phyloP scores from a whole-genome alignment of 106 monocot genomes.

The Dendrobium nobile region DNA sequence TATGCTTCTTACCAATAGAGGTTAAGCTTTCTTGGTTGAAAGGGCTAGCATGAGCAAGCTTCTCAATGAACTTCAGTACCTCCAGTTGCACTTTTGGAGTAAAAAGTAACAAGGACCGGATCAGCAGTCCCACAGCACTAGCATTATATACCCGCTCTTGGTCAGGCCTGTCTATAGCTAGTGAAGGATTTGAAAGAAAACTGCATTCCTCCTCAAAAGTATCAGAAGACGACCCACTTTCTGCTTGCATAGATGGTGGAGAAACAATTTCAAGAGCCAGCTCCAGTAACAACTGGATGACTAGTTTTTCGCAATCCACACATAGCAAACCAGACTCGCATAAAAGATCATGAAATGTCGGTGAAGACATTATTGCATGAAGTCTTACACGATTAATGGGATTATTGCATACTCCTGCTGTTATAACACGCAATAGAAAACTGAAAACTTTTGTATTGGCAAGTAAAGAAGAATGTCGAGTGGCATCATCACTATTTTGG shows the following conservation, averaged over 20 bases:
- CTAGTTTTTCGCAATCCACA: slow-evolving; percentile 83
- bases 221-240: slow-evolving; percentile 32
- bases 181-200: slow-evolving; percentile 41
- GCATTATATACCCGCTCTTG: slow-evolving; percentile 78
- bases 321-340: slow-evolving; percentile 83
- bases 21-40: slow-evolving; percentile 96
- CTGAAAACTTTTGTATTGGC: slow-evolving; percentile 60
- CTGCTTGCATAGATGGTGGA: slow-evolving; percentile 62
- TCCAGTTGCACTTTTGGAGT: slow-evolving; percentile 94
- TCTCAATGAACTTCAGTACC: slow-evolving; percentile 77
- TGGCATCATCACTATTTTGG: slow-evolving; percentile 41
- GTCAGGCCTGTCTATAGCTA: slow-evolving; percentile 38
- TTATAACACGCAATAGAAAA: slow-evolving; percentile 78
- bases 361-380: slow-evolving; percentile 75
- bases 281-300: slow-evolving; percentile 82
- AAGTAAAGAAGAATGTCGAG: slow-evolving; percentile 30
- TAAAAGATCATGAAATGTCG: slow-evolving; percentile 85
- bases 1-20: slow-evolving; percentile 61
- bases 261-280: slow-evolving; percentile 87
- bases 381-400: slow-evolving; percentile 67
- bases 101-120: slow-evolving; percentile 76
- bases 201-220: slow-evolving; percentile 28
- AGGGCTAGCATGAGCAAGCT: slow-evolving; percentile 64
- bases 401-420: slow-evolving; percentile 86
- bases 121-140: slow-evolving; percentile 72